Conservation (phyloP, 108 stramenopile species). For the Cylindrotheca fusiformis region DNA sequence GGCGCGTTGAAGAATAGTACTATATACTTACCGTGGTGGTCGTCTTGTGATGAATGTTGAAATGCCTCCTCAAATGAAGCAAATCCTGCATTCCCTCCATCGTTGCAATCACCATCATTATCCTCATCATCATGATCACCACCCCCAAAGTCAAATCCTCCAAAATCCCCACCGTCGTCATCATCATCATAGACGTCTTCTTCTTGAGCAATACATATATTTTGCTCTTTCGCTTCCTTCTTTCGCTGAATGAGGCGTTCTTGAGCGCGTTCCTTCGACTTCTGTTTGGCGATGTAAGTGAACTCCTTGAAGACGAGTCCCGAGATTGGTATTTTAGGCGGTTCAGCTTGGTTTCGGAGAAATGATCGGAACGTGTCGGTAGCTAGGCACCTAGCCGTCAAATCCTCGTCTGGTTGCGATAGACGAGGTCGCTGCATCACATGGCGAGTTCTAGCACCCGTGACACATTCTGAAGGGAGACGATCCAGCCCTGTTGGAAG, state of each 20-base stretch:
- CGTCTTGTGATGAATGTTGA: neutral
- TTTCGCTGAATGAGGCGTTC: constrained; percentile 40
- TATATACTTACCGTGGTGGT: constrained; percentile 10
- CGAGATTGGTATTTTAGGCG: constrained; percentile 35
- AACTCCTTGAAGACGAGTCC: constrained; percentile 78
- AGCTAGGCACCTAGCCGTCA: neutral
- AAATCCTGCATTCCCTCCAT: constrained; percentile 38
- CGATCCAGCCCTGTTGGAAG: constrained; percentile 65
- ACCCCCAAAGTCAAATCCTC: constrained; percentile 45
- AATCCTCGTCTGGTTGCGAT: constrained; percentile 6
- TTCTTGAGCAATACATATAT: neutral
- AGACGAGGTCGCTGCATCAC: constrained; percentile 1
- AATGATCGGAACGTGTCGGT: constrained; percentile 28
- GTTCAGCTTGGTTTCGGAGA: constrained; percentile 22
- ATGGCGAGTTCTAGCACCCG: constrained; percentile 58
- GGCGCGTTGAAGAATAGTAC: constrained; percentile 3
- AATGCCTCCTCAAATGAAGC: constrained; percentile 46
- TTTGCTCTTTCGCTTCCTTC: constrained; percentile 12
- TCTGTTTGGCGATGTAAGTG: constrained; percentile 71
- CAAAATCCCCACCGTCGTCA: constrained; percentile 34
- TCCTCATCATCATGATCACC: constrained; percentile 49
- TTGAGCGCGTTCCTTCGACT: constrained; percentile 54
- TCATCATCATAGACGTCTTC: constrained; percentile 44
- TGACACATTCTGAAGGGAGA: constrained; percentile 71
- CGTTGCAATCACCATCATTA: constrained; percentile 32